A percentile compares a stretch with the other conserved stretches of the same genome.
Conservation (phyloP, 768 basidiomycete genomes). For the Mycena capillaripes region DNA sequence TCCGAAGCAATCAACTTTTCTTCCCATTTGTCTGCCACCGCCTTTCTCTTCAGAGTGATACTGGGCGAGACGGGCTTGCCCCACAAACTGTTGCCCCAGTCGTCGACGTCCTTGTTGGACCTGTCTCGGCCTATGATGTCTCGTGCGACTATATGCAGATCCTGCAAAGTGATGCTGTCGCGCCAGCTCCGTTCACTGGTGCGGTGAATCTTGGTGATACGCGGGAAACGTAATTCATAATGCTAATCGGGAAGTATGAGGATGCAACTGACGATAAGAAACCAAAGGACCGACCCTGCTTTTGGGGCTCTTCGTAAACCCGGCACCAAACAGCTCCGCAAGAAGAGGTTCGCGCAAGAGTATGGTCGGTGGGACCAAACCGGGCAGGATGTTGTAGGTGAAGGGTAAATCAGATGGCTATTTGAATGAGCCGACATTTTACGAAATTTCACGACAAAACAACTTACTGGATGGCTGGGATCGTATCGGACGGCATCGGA, state of each 20-base stretch:
- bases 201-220: constrained; percentile 79
- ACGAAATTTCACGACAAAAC: not conserved
- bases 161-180: constrained; percentile 63
- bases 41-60: constrained; percentile 55
- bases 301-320: constrained; percentile 79
- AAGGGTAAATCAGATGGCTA: constrained; percentile 60
- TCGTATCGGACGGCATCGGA: constrained; percentile 54
- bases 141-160: constrained; percentile 68
- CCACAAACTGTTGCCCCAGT: constrained; percentile 54
- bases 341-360: constrained; percentile 75
- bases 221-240: constrained; percentile 89
- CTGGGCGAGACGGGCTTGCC: constrained; percentile 55
- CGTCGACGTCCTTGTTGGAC: constrained; percentile 63
- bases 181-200: constrained; percentile 74
- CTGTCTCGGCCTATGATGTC: constrained; percentile 67
- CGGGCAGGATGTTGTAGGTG: constrained; percentile 63
- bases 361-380: constrained; percentile 65
- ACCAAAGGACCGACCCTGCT: constrained; percentile 63
- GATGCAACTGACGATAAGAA: not conserved
- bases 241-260: constrained; percentile 57
- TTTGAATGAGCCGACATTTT: constrained; percentile 20
- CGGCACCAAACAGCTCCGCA: constrained; percentile 84
- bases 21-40: constrained; percentile 57
- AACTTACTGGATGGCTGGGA: constrained; percentile 40
- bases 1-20: constrained; percentile 51